Percentiles rank a stretch among this genome's conserved stretches.
phyloP scores from a whole-genome alignment of 176 grass and related monocot species.

The Oryza glaberrima region DNA sequence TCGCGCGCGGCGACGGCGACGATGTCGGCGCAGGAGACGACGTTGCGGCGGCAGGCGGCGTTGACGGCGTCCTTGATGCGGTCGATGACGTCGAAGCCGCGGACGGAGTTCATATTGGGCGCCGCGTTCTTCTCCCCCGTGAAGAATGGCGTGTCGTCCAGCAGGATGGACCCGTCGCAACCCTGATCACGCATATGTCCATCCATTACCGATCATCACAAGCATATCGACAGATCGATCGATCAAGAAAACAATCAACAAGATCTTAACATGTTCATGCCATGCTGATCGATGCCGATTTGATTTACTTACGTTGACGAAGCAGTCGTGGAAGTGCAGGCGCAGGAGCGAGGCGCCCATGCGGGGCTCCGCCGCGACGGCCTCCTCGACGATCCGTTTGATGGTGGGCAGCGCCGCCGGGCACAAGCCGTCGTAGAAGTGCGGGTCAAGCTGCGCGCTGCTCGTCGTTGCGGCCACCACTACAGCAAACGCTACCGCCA shows the following conservation, averaged over 20 bases:
- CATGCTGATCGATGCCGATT: too few relatives aligned
- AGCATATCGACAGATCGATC: background rate
- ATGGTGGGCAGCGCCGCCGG: slow-evolving; percentile 65
- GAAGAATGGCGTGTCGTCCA: slow-evolving; percentile 80
- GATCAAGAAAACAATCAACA: background rate
- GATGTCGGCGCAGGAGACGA: slow-evolving; percentile 80
- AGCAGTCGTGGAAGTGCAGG: slow-evolving; percentile 91
- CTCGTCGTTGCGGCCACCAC: background rate
- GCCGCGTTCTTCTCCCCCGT: slow-evolving; percentile 77
- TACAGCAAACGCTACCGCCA: slow-evolving; percentile 40
- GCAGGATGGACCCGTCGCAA: slow-evolving; percentile 77
- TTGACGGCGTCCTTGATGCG: slow-evolving; percentile 70
- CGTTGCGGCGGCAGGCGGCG: slow-evolving; percentile 57
- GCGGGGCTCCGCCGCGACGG: slow-evolving; percentile 57
- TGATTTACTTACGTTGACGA: slow-evolving; percentile 54
- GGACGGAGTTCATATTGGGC: slow-evolving; percentile 66
- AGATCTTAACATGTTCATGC: too few relatives aligned
- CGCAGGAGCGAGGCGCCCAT: slow-evolving; percentile 88
- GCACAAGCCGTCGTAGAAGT: slow-evolving; percentile 72
- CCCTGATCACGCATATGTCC: slow-evolving; percentile 37
- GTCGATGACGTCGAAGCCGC: slow-evolving; percentile 79
- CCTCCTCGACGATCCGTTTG: slow-evolving; percentile 49
- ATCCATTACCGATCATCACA: background rate
- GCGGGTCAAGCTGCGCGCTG: slow-evolving; percentile 51
- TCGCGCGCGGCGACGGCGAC: slow-evolving; percentile 69